A percentile compares a stretch with the other conserved stretches of the same genome.
phyloP scores from a whole-genome alignment of 768 basidiomycete genomes.

The Lentinula guzmanii region DNA sequence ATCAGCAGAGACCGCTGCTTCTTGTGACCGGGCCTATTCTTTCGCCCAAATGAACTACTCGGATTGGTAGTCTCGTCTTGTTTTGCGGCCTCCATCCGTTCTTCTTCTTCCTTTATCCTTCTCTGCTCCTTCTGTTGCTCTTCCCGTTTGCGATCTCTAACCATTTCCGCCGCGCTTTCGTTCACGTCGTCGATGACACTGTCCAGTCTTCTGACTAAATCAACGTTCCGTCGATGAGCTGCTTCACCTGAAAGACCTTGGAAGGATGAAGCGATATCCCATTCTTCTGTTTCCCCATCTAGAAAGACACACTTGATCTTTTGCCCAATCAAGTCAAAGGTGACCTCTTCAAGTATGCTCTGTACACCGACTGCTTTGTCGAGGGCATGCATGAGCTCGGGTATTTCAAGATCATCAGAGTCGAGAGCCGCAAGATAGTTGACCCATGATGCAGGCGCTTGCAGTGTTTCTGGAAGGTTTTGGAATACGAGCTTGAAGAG shows the following conservation, averaged over 20 bases:
- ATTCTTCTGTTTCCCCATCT: slow-evolving; percentile 46
- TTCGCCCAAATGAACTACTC: slow-evolving; percentile 17
- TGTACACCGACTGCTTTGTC: slow-evolving; percentile 57
- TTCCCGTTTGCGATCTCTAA: slow-evolving; percentile 23
- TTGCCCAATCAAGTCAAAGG: slow-evolving; percentile 47
- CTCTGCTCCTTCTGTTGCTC: slow-evolving; percentile 7
- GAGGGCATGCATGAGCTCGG: slow-evolving; percentile 46
- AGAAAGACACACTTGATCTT: slow-evolving; percentile 50
- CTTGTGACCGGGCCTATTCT: slow-evolving; percentile 42
- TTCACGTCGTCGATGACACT: slow-evolving; percentile 48
- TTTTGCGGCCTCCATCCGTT: slow-evolving; percentile 24
- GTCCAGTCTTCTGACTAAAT: slow-evolving; percentile 38
- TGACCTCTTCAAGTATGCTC: slow-evolving; percentile 50
- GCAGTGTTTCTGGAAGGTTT: slow-evolving; percentile 32
- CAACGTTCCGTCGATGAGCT: not conserved
- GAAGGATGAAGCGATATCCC: slow-evolving; percentile 28
- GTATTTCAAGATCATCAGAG: slow-evolving; percentile 47
- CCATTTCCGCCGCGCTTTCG: slow-evolving; percentile 37
- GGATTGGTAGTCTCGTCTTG: slow-evolving; percentile 13
- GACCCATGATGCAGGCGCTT: slow-evolving; percentile 48
- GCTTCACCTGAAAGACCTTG: not conserved
- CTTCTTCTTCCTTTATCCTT: slow-evolving; percentile 16
- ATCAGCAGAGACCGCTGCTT: slow-evolving; percentile 67
- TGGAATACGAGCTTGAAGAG: slow-evolving; percentile 54
- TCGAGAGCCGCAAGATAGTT: slow-evolving; percentile 45